These are phyloP conservation scores for Keithomyces neogunnii DNA, from an alignment of 2,329 filamentous ascomycete species.

Conservation along the genomic window DNA sequence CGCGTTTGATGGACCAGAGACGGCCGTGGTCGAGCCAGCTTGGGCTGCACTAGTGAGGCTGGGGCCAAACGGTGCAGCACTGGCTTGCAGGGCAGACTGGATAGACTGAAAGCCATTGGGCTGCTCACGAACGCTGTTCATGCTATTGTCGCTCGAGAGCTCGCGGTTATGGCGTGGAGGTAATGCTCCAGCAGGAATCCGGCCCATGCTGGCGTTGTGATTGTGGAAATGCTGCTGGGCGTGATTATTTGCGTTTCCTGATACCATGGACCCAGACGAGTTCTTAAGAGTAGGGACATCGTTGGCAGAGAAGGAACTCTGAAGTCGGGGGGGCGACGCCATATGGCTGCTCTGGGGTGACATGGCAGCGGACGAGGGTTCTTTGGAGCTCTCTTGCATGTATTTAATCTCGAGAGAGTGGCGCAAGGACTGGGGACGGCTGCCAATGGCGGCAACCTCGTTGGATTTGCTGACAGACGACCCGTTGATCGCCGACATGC, in stretches of 20 bases:
- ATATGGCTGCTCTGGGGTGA: constrained; percentile 44
- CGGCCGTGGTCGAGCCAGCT: constrained; percentile 15
- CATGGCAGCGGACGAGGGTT: constrained; percentile 28
- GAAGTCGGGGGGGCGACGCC: constrained; percentile 63
- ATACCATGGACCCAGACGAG: constrained; percentile 36
- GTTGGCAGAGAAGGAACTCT: constrained; percentile 83
- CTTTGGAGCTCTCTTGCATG: constrained; percentile 35
- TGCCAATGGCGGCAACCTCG: constrained; percentile 38
- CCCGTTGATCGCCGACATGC: constrained; percentile 39
- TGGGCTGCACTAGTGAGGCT: constrained; percentile 25
- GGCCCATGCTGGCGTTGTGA: constrained; percentile 75
- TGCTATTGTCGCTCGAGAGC: constrained; percentile 44
- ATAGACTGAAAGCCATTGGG: constrained; percentile 47
- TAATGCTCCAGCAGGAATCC: constrained; percentile 60
- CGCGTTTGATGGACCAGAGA: constrained; percentile 15
- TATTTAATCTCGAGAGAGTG: constrained; percentile 51
- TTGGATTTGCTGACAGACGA: constrained; percentile 30
- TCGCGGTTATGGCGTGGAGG: constrained; percentile 67
- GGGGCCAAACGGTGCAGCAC: constrained; percentile 70
- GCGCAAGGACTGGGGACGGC: constrained; percentile 40
- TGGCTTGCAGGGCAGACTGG: constrained; percentile 70
- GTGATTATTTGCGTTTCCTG: constrained; percentile 46
- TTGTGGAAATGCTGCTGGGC: constrained; percentile 61
- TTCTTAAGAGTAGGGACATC: constrained; percentile 82
- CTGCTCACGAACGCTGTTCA: constrained; percentile 34